phyloP scores from a whole-genome alignment of 208 protist genomes.

The Wallacemonas sp. region DNA sequence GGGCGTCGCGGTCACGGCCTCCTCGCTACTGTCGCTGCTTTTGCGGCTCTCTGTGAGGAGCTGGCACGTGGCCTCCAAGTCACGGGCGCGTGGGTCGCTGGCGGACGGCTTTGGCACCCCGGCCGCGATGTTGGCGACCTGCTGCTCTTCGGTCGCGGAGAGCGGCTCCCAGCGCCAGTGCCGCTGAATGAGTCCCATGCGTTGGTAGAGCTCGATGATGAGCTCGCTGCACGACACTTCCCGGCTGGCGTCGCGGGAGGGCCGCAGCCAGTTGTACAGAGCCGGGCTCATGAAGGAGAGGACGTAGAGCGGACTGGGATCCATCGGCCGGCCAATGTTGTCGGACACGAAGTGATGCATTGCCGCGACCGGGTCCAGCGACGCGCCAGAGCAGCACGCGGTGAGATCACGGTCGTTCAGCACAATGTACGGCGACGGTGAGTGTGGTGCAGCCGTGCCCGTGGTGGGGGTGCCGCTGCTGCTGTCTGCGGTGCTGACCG shows the following conservation, averaged over 20 bases:
- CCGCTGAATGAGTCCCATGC: conserved; percentile 50
- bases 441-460: neutral
- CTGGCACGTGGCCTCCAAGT: too few relatives aligned
- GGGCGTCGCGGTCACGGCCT: too few relatives aligned
- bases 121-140: neutral
- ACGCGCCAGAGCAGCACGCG: conserved; percentile 17
- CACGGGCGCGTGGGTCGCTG: too few relatives aligned
- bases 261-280: conserved; percentile 33
- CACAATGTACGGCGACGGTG: neutral
- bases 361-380: neutral
- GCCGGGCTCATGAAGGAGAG: conserved; percentile 35
- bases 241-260: neutral
- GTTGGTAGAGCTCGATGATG: conserved; percentile 72
- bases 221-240: conserved; percentile 50
- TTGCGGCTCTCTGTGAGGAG: too few relatives aligned
- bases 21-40: too few relatives aligned
- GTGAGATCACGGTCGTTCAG: neutral
- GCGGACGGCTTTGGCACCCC: neutral
- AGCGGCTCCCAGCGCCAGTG: conserved; percentile 47
- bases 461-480: too few relatives aligned
- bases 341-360: conserved; percentile 3
- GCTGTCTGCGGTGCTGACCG: too few relatives aligned
- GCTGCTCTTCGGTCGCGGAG: neutral
- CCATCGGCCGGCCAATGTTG: conserved; percentile 19
- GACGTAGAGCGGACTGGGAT: conserved; percentile 23